A percentile compares a stretch with the other conserved stretches of the same genome.
phyloP scores from a whole-genome alignment of 164 flowering plant species.

The Tetracentron sinense region DNA sequence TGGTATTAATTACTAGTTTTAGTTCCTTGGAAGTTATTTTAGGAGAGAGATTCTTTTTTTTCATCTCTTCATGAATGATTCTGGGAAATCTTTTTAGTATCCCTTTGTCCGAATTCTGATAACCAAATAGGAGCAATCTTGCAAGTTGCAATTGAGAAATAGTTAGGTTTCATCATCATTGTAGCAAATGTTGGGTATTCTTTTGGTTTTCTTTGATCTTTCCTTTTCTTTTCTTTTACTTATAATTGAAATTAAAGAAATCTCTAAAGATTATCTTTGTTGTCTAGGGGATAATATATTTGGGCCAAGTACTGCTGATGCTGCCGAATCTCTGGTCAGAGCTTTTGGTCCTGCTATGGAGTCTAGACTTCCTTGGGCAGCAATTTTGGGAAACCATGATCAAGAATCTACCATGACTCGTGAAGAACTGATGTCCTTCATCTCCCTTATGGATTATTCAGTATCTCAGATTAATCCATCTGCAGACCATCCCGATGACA shows the following conservation, averaged over 20 bases:
- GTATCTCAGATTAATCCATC: slow-evolving; percentile 63
- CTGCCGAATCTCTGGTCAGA: slow-evolving; percentile 71
- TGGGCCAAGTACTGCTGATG: slow-evolving; percentile 76
- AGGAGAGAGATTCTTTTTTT: too few relatives aligned
- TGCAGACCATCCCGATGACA: slow-evolving; percentile 7
- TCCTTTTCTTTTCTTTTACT: not conserved
- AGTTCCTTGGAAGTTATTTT: too few relatives aligned
- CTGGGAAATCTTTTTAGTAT: too few relatives aligned
- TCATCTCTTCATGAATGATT: too few relatives aligned
- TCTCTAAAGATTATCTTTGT: not conserved
- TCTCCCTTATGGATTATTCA: slow-evolving; percentile 79
- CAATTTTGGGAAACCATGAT: slow-evolving; percentile 89
- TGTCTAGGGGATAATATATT: slow-evolving; percentile 82
- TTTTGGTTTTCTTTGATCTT: not conserved
- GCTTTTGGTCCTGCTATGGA: slow-evolving; percentile 68
- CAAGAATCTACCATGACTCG: slow-evolving; percentile 88
- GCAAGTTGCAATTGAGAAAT: not conserved
- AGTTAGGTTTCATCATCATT: not conserved
- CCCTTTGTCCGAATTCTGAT: too few relatives aligned
- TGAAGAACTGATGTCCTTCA: slow-evolving; percentile 69
- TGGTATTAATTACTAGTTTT: too few relatives aligned
- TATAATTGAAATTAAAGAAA: not conserved
- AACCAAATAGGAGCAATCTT: too few relatives aligned
- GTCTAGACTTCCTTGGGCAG: slow-evolving; percentile 85
- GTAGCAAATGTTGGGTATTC: too few relatives aligned